These are phyloP conservation scores for Sanghuangporus sanghuang DNA, from an alignment of 1,284 basidiomycete genomes.

Conservation along the genomic window DNA sequence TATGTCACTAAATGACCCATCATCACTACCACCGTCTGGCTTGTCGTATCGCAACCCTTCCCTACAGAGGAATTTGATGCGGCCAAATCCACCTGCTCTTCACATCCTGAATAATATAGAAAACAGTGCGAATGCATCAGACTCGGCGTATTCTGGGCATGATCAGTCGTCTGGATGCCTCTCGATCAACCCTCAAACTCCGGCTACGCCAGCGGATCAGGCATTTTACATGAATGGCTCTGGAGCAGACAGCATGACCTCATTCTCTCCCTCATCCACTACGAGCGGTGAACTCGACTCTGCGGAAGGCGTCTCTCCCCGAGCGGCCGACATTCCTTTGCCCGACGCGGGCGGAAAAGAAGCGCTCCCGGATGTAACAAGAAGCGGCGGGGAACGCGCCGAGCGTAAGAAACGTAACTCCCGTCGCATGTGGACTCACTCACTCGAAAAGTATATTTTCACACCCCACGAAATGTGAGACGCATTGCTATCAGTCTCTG, in stretches of 20 bases:
- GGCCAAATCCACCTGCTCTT: not conserved
- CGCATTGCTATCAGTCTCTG: not conserved
- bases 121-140: not conserved
- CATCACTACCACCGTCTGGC: not conserved
- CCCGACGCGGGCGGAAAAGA: not conserved
- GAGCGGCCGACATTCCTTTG: not conserved
- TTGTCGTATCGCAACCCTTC: not conserved
- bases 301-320: not conserved
- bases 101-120: not conserved
- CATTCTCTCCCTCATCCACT: not conserved
- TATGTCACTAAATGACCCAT: not conserved
- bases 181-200: not conserved
- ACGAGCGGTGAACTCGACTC: not conserved
- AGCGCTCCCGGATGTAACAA: not conserved
- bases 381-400: slow-evolving; percentile 18
- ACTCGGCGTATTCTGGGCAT: not conserved
- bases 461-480: slow-evolving; percentile 58
- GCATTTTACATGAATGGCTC: not conserved
- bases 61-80: not conserved
- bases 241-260: slow-evolving; percentile 1
- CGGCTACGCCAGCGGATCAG: not conserved
- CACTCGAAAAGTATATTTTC: slow-evolving; percentile 66
- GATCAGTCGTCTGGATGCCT: not conserved
- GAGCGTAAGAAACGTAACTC: slow-evolving; percentile 49
- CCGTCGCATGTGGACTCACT: slow-evolving; percentile 71